Conservation (phyloP, 768 basidiomycete species). For the Pleurotus platypus region DNA sequence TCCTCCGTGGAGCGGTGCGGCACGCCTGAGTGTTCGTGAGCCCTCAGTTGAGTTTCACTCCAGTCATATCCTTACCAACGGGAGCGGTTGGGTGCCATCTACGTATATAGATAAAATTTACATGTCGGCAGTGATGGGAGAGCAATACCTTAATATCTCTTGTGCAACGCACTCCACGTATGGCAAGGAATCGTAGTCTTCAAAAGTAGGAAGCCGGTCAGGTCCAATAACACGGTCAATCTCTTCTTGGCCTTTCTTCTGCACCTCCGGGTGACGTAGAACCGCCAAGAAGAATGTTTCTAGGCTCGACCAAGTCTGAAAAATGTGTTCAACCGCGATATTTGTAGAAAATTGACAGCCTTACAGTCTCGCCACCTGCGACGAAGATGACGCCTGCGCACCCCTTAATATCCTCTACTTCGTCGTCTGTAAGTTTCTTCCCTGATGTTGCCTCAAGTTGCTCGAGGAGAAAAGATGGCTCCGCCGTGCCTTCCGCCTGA, state of each 20-base stretch:
- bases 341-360: background rate
- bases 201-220: constrained; percentile 14
- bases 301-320: constrained; percentile 5
- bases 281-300: constrained; percentile 17
- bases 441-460: background rate
- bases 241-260: constrained; percentile 16
- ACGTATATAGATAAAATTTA: background rate
- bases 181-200: constrained; percentile 13
- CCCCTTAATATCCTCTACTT: constrained; percentile 3
- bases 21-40: background rate
- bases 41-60: background rate
- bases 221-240: constrained; percentile 15
- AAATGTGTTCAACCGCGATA: background rate
- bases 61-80: background rate
- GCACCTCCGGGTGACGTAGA: constrained; percentile 15
- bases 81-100: background rate
- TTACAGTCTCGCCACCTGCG: constrained; percentile 8
- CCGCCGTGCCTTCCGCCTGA: background rate
- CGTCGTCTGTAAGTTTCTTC: background rate
- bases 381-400: background rate
- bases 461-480: background rate
- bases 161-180: constrained; percentile 6
- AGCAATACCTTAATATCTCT: constrained; percentile 1
- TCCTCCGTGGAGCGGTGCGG: constrained; percentile 2
- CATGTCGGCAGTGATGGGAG: background rate